These are phyloP conservation scores for Leccinum insolens DNA, from an alignment of 1,284 basidiomycete species.

Conservation along the genomic window DNA sequence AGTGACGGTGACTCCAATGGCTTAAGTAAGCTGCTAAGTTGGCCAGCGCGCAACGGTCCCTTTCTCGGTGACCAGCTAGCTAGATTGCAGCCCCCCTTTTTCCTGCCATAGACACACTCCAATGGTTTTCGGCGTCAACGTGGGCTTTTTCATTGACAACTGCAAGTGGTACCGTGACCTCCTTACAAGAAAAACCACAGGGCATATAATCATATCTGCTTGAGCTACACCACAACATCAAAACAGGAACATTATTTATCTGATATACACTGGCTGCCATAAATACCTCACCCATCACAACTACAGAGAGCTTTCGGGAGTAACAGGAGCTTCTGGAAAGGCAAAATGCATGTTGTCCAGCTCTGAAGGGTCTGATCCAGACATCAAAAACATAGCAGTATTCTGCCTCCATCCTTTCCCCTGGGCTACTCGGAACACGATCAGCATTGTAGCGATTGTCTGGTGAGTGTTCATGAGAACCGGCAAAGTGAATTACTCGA, in stretches of 20 bases:
- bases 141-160: not conserved
- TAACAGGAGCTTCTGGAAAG: not conserved
- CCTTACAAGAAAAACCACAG: too few species aligned
- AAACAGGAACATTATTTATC: not conserved
- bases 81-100: too few species aligned
- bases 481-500: not conserved
- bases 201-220: too few species aligned
- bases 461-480: not conserved
- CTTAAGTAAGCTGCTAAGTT: too few species aligned
- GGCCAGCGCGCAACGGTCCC: too few species aligned
- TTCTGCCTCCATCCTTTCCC: not conserved
- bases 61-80: too few species aligned
- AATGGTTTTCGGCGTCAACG: too few species aligned
- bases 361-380: not conserved
- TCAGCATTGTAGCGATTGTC: not conserved
- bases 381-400: not conserved
- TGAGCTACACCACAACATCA: not conserved
- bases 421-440: not conserved
- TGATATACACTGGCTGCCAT: not conserved
- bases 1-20: too few species aligned
- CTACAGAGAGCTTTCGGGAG: not conserved
- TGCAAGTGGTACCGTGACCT: not conserved
- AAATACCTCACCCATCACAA: not conserved
- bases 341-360: not conserved
- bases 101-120: too few species aligned